These are phyloP conservation scores for Grosmannia huntii DNA, from an alignment of 2,329 filamentous ascomycete species.

Conservation along the genomic window DNA sequence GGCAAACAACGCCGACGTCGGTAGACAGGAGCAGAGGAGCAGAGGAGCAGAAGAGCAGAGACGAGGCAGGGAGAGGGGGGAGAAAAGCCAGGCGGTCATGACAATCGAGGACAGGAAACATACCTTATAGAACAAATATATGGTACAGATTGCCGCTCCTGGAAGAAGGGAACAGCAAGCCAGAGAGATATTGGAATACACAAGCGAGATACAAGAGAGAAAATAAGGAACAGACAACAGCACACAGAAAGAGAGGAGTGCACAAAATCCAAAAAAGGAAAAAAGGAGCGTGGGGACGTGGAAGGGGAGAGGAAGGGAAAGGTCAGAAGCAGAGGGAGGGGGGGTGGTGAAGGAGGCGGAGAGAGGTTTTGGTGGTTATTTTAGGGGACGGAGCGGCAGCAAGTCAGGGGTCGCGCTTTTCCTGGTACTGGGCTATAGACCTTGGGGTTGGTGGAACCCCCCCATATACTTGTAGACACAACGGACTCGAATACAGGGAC, in stretches of 20 bases:
- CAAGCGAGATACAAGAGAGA: background rate
- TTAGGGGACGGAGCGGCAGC: slow-evolving; percentile 1
- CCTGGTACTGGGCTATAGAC: slow-evolving; percentile 1
- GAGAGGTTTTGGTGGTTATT: background rate
- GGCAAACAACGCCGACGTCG: background rate
- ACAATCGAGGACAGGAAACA: background rate
- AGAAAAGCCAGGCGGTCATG: background rate
- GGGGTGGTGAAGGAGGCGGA: background rate
- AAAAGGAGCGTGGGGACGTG: slow-evolving; percentile 3
- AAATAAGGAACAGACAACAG: background rate
- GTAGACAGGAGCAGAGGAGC: background rate
- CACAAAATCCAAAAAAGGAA: slow-evolving; percentile 2
- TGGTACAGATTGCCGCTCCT: slow-evolving; percentile 11
- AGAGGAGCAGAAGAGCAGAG: background rate
- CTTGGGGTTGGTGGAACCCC: slow-evolving; percentile 2
- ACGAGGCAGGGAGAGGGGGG: background rate
- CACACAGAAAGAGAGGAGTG: slow-evolving; percentile 1
- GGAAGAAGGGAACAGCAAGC: background rate
- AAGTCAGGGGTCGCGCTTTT: slow-evolving; percentile 4
- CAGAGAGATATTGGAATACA: slow-evolving; percentile 4
- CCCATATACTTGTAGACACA: background rate
- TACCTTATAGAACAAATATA: slow-evolving; percentile 14
- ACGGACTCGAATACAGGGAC: background rate
- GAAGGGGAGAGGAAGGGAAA: background rate
- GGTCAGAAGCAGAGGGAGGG: background rate